These are phyloP conservation scores for Leptodermis oblonga DNA, from an alignment of 257 asterid genomes.

Conservation along the genomic window DNA sequence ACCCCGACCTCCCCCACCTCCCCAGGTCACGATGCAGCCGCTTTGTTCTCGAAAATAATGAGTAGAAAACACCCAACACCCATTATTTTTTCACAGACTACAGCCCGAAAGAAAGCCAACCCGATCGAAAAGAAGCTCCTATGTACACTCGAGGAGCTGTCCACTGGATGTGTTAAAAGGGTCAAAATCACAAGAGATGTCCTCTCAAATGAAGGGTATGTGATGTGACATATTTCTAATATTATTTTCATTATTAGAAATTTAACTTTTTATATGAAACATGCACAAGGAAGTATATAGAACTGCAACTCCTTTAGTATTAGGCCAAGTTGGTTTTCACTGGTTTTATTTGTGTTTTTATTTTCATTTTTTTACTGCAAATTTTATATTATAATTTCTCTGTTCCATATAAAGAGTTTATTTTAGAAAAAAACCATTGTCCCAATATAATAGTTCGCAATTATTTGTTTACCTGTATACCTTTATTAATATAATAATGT, in stretches of 20 bases:
- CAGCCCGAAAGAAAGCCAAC: conserved; percentile 53
- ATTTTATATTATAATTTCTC: too few species aligned
- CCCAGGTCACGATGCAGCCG: conserved; percentile 23
- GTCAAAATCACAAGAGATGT: conserved; percentile 78
- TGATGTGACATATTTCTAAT: background rate
- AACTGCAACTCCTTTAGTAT: background rate
- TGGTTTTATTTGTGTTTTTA: too few species aligned
- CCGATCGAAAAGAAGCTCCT: conserved; percentile 62
- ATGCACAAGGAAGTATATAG: too few species aligned
- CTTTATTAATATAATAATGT: too few species aligned
- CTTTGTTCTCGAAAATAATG: conserved; percentile 31
- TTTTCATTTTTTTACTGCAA: too few species aligned
- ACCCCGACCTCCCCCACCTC: conserved; percentile 47
- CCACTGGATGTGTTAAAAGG: conserved; percentile 68
- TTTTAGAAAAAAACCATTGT: too few species aligned
- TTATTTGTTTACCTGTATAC: too few species aligned
- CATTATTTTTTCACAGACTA: conserved; percentile 71
- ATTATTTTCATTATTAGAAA: too few species aligned
- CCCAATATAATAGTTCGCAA: too few species aligned
- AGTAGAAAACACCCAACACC: conserved; percentile 56
- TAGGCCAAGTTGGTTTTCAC: too few species aligned
- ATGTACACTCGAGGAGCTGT: conserved; percentile 88
- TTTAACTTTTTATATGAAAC: too few species aligned
- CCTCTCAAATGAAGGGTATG: conserved; percentile 72
- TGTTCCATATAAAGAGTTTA: too few species aligned